A percentile compares a stretch with the other conserved stretches of the same genome.
phyloP scores from a whole-genome alignment of 2,329 filamentous ascomycete genomes.

The Metarhizium guizhouense region DNA sequence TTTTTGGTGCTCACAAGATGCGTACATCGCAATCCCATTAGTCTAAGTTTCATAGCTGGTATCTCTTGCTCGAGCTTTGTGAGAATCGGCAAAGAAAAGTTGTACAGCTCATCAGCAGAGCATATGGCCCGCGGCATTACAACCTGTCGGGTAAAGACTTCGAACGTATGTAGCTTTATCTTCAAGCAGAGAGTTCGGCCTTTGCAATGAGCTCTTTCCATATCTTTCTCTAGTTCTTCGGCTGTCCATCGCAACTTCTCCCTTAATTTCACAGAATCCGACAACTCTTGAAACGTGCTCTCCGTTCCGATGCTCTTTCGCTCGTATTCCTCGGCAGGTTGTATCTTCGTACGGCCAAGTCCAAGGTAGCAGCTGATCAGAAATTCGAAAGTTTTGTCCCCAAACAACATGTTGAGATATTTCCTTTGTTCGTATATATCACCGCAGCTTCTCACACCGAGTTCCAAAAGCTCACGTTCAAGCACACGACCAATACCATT shows the following conservation, averaged over 20 bases:
- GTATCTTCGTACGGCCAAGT: conserved; percentile 73
- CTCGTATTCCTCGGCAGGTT: conserved; percentile 82
- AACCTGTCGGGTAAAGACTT: conserved; percentile 77
- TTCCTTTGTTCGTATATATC: conserved; percentile 74
- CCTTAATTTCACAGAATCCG: conserved; percentile 56
- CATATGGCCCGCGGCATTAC: conserved; percentile 64
- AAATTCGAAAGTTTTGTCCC: conserved; percentile 85
- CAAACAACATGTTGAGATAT: conserved; percentile 69
- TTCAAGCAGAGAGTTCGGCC: conserved; percentile 89
- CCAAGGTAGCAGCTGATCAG: conserved; percentile 78
- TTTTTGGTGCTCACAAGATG: conserved; percentile 82
- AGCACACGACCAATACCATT: conserved; percentile 93
- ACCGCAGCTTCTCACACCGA: conserved; percentile 81
- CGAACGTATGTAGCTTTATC: conserved; percentile 88
- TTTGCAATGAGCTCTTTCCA: conserved; percentile 71
- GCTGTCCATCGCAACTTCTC: conserved; percentile 75
- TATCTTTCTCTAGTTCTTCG: conserved; percentile 78
- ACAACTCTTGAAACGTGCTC: conserved; percentile 78
- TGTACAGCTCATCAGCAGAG: conserved; percentile 74
- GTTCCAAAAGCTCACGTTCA: conserved; percentile 79
- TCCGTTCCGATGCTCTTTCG: conserved; percentile 93
- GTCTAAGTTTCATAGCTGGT: conserved; percentile 65
- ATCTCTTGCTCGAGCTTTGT: conserved; percentile 76
- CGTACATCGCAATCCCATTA: conserved; percentile 86
- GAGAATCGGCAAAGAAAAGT: conserved; percentile 72